Evolutionary conservation across 2,329 filamentous ascomycete species (phyloP).

Genomic region (Colletotrichum sidae): DNA sequence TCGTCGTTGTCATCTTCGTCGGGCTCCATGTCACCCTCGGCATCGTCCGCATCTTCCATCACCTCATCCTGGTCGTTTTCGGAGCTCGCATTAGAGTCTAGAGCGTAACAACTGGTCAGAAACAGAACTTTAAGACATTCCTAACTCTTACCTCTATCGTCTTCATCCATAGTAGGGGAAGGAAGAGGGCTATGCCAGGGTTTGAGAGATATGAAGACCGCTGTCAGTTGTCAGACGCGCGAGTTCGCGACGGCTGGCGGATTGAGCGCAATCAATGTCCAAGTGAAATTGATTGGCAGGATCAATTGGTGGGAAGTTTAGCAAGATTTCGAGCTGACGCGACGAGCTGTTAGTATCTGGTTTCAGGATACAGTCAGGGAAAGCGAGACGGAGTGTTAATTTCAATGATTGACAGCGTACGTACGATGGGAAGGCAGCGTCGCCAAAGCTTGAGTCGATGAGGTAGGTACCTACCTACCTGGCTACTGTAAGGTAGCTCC

Average conservation of each 20-base stretch:
- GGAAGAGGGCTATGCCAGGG: too few species aligned
- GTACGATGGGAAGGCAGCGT: conserved; percentile 1
- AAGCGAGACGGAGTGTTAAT: not conserved
- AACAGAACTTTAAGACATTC: too few species aligned
- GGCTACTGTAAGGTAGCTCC: not conserved
- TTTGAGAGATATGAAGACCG: too few species aligned
- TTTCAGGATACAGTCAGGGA: too few species aligned
- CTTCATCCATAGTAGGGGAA: conserved; percentile 42
- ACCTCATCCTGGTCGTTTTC: conserved; percentile 65
- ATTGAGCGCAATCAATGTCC: not conserved
- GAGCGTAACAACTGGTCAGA: conserved; percentile 1
- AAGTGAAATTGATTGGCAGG: too few species aligned
- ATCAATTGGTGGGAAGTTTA: too few species aligned
- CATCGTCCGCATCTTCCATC: conserved; percentile 63
- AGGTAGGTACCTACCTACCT: not conserved
- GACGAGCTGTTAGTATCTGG: too few species aligned
- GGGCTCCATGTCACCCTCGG: conserved; percentile 47
- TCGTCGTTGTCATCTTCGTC: conserved; percentile 49
- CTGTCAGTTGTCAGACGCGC: not conserved
- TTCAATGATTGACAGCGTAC: not conserved
- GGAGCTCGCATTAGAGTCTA: conserved; percentile 56
- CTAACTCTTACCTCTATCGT: conserved; percentile 42
- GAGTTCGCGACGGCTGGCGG: conserved; percentile 10
- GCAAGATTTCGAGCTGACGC: too few species aligned
- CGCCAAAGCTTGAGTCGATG: conserved; percentile 15